Evolutionary conservation across 345 rosid genomes (phyloP).

Genomic region (Lenwebbia sp.): DNA sequence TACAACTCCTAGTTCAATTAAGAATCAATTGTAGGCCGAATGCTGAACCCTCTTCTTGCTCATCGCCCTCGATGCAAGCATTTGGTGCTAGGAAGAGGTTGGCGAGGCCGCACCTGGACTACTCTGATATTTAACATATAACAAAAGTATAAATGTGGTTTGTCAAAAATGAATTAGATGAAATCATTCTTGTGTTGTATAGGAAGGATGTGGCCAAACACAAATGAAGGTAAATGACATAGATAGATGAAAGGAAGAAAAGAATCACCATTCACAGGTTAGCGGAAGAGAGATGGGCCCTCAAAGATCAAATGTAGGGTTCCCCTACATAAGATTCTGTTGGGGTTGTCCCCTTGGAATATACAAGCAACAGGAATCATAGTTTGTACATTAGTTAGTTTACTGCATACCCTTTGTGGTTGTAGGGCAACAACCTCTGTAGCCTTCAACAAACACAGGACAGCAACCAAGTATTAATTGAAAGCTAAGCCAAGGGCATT

Average conservation of each 20-base stretch:
- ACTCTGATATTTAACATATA: background rate
- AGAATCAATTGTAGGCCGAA: background rate
- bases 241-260: background rate
- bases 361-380: background rate
- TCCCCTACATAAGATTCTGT: background rate
- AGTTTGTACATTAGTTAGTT: background rate
- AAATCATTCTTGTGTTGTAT: background rate
- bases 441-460: background rate
- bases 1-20: background rate
- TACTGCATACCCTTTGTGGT: background rate
- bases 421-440: background rate
- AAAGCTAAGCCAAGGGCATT: background rate
- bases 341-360: background rate
- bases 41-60: background rate
- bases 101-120: background rate
- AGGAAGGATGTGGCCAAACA: background rate
- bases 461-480: background rate
- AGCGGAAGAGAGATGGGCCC: background rate
- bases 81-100: background rate
- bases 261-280: background rate
- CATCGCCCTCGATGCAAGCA: background rate
- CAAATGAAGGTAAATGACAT: background rate
- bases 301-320: background rate
- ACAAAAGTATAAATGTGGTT: background rate
- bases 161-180: background rate